These are phyloP conservation scores for Apiospora hydei DNA, from an alignment of 2,329 filamentous ascomycete species.

Conservation along the genomic window DNA sequence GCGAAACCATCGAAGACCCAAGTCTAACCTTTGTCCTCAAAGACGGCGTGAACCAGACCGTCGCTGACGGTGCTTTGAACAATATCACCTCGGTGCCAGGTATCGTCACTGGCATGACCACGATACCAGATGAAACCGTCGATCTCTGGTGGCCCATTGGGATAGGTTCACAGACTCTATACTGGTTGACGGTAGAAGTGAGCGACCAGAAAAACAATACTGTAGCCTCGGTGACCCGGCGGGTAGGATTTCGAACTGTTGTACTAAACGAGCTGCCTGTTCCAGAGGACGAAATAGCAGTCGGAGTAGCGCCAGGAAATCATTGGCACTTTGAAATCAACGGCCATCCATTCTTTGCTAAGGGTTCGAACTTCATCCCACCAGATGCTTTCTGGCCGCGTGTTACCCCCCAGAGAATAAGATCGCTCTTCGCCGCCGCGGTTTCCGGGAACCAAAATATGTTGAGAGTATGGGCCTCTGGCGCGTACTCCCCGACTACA, in stretches of 20 bases:
- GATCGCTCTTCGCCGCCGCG: conserved; percentile 60
- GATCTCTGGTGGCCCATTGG: conserved; percentile 68
- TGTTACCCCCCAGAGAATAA: conserved; percentile 60
- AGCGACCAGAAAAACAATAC: conserved; percentile 41
- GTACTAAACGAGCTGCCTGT: conserved; percentile 64
- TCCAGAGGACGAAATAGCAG: conserved; percentile 57
- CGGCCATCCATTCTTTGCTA: conserved; percentile 68
- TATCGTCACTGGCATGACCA: conserved; percentile 55
- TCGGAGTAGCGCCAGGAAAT: conserved; percentile 62
- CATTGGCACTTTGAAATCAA: conserved; percentile 68
- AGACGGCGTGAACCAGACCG: conserved; percentile 42
- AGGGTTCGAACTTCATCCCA: conserved; percentile 69
- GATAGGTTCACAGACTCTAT: conserved; percentile 64
- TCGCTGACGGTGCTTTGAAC: not conserved
- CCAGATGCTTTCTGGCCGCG: conserved; percentile 69
- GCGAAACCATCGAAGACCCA: conserved; percentile 47
- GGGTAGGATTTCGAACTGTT: conserved; percentile 68
- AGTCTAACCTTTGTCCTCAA: conserved; percentile 55
- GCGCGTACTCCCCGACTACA: conserved; percentile 68
- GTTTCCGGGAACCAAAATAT: conserved; percentile 69
- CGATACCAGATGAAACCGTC: conserved; percentile 51
- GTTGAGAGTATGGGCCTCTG: conserved; percentile 68
- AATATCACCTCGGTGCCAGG: conserved; percentile 43
- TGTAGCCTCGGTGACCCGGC: conserved; percentile 56
- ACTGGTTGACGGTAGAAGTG: conserved; percentile 58